Base-by-base conservation (phyloP, 805 yeast genomes). In the Candida ovalis region DNA sequence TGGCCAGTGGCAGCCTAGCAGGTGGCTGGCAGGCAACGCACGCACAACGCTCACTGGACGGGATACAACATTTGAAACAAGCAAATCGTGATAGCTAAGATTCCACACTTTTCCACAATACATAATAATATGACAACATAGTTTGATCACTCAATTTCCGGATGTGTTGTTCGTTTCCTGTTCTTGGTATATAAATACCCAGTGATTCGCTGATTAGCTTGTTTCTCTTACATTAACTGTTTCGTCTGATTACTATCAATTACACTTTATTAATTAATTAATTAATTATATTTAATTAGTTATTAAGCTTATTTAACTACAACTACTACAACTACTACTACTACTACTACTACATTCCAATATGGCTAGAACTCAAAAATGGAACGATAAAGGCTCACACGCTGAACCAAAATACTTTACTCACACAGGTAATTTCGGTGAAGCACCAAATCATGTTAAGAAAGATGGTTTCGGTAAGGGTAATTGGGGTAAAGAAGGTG, bases 401-500 rank as follows among this genome's bases (percentile, higher is more conserved):
- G 46, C 65, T 24, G 85, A 81, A 61, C 89, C 84, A 68, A 82
- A 79, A 62, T 88, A 79, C 79, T 90, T 89, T 66, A 84, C 91
- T 48, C 91, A 85, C 63, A 78, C 79, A 59, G 96, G 96, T 18
- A 76, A 77, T 60, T 66, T 67, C 51, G 82, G 85, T 58, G 76
- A 80, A 46, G 81, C 84, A 53, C 96, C 96, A 47, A 82, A 81
- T 61, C 79, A 81, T 59, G 79, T 86, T 48, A 88, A 88, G 78
- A 88, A 87, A 64, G 76, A 77, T 49, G 97, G 97, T 43, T 85
- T 84, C 30, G 97, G 97, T 42, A 82, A 81, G 58, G 84, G 83
- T 55, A 89, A 89, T 61, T 88, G 96, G 96, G 97, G 97, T 40
- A 71, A 74, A 50, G 76, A 81, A 8, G 92, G 90, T 27, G 96